Conservation (phyloP, 257 asterid species). For the Galeopsis tetrahit region DNA sequence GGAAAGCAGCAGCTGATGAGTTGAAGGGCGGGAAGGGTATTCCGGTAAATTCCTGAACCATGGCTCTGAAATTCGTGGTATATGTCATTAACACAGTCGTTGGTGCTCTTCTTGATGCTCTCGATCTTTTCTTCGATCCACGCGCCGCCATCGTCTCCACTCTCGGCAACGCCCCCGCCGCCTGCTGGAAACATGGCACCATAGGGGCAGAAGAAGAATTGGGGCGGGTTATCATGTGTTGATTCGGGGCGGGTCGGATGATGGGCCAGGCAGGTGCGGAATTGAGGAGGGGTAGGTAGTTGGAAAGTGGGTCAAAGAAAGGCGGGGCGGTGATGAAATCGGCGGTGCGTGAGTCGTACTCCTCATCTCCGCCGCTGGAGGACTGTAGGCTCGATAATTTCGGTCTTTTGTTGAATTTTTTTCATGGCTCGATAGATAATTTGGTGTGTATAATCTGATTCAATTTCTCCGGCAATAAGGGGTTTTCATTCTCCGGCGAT, state of each 20-base stretch:
- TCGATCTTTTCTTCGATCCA: conserved; percentile 76
- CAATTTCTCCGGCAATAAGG: no score
- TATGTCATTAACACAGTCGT: conserved; percentile 93
- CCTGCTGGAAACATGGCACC: conserved; percentile 31
- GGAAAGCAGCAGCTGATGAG: conserved; percentile 46
- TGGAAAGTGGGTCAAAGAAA: conserved; percentile 58
- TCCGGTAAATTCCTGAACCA: conserved; percentile 97
- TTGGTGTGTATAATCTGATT: no score
- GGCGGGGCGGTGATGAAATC: conserved; percentile 36
- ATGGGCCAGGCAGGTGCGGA: conserved; percentile 45
- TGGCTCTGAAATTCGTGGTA: conserved; percentile 88
- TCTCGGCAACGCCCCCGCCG: conserved; percentile 6
- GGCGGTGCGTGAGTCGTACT: conserved; percentile 79
- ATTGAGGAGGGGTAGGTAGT: conserved; percentile 39
- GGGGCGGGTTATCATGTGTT: no score
- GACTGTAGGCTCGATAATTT: conserved; percentile 77
- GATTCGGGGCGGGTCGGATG: conserved; percentile 46
- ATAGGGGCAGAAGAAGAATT: no score
- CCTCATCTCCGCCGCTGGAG: conserved; percentile 77
- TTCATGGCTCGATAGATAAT: no score
- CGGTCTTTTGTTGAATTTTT: no score
- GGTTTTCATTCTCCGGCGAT: no score
- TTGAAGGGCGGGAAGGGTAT: conserved; percentile 84
- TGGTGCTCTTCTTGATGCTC: conserved; percentile 94
- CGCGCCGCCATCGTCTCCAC: conserved; percentile 48